These are phyloP conservation scores for Backusella sp. DNA, from an alignment of 192 early-diverging fungal genomes.

Conservation along the genomic window DNA sequence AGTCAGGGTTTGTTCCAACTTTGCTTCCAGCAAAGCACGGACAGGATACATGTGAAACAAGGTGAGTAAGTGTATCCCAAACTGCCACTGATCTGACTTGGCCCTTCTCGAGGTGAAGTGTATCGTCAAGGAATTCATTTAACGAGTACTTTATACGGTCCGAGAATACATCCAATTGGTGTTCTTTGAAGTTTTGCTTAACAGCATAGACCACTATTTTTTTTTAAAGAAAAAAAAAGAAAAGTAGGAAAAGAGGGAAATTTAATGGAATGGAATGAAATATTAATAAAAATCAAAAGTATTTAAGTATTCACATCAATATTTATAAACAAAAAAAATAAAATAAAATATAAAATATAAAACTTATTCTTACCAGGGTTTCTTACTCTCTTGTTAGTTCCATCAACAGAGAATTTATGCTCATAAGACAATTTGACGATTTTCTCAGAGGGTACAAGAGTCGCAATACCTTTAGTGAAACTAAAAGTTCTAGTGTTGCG, in stretches of 20 bases:
- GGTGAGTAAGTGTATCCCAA: background rate
- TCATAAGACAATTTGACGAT: conserved; percentile 11
- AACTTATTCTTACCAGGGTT: conserved; percentile 3
- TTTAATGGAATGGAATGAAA: background rate
- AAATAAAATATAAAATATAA: too few species aligned
- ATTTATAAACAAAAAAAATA: background rate
- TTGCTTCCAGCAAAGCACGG: conserved; percentile 21
- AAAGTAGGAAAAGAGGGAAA: background rate
- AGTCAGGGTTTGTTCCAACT: conserved; percentile 8
- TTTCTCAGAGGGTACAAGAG: conserved; percentile 8
- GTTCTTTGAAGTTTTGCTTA: conserved; percentile 18
- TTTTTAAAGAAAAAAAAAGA: background rate
- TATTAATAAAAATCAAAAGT: background rate
- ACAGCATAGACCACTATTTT: conserved; percentile 11
- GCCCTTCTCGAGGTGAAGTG: background rate
- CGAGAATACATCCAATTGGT: conserved; percentile 16
- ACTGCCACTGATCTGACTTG: background rate
- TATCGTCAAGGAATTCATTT: background rate
- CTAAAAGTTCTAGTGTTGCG: conserved; percentile 5
- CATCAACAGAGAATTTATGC: conserved; percentile 10
- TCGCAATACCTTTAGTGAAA: conserved; percentile 21
- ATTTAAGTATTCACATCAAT: background rate
- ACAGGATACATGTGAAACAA: conserved; percentile 11
- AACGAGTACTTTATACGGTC: conserved; percentile 19
- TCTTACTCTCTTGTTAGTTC: background rate